These are phyloP conservation scores for Spinellus fusiger DNA, from an alignment of 192 early-diverging fungal genomes.

Conservation along the genomic window DNA sequence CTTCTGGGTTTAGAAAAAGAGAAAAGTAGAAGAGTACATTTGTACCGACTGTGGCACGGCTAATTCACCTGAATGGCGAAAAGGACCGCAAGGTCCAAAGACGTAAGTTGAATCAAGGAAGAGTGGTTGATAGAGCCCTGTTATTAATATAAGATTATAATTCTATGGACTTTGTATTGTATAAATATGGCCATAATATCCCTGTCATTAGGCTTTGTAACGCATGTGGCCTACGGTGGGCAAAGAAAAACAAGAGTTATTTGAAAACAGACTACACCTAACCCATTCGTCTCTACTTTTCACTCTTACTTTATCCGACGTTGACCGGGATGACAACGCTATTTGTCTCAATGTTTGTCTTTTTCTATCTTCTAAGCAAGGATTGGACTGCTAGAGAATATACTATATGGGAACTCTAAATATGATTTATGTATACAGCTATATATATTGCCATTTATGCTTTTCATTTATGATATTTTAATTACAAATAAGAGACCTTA, in stretches of 20 bases:
- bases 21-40: conserved; percentile 31
- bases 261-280: conserved; percentile 3
- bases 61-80: conserved; percentile 42
- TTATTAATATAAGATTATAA: background rate
- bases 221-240: conserved; percentile 42
- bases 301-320: conserved; percentile 1
- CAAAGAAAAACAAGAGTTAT: conserved; percentile 28
- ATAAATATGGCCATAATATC: no score
- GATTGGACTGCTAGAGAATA: no score
- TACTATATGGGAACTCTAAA: no score
- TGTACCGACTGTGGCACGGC: conserved; percentile 45
- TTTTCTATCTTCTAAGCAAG: no score
- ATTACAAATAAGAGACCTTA: background rate
- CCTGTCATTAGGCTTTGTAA: conserved; percentile 33
- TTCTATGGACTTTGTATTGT: conserved; percentile 5
- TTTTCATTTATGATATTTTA: background rate
- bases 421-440: no score
- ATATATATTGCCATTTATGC: background rate
- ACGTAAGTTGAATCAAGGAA: conserved; percentile 22
- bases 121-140: background rate
- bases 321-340: no score
- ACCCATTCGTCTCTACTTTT: background rate
- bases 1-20: conserved; percentile 17
- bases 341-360: background rate
- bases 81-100: conserved; percentile 38